phyloP scores from a whole-genome alignment of 768 basidiomycete species.

The Stropharia rugosoannulata region DNA sequence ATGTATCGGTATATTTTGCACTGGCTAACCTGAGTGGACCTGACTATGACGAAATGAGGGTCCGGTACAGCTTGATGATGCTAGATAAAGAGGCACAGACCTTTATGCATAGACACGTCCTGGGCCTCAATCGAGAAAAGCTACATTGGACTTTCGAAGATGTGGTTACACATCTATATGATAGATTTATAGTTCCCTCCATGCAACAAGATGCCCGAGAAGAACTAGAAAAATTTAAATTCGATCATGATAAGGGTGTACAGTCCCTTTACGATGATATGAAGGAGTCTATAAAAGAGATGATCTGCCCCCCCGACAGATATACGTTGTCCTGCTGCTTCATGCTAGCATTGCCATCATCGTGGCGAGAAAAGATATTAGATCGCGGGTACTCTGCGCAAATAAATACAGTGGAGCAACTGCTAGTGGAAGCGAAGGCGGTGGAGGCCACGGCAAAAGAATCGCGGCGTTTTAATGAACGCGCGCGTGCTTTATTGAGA shows the following conservation, averaged over 20 bases:
- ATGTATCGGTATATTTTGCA: not conserved
- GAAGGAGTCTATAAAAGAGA: slow-evolving; percentile 1
- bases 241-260: not conserved
- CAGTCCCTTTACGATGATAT: not conserved
- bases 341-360: not conserved
- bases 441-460: not conserved
- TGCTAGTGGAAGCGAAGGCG: slow-evolving; percentile 2
- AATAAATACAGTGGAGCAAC: slow-evolving; percentile 5
- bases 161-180: not conserved
- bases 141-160: slow-evolving; percentile 3
- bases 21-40: not conserved
- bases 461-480: not conserved
- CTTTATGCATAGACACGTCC: not conserved
- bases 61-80: not conserved
- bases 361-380: slow-evolving; percentile 2
- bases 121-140: not conserved
- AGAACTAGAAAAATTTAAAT: not conserved
- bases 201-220: not conserved
- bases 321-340: slow-evolving; percentile 11
- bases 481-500: no score
- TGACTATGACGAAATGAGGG: not conserved
- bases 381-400: slow-evolving; percentile 2
- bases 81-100: not conserved
- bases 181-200: not conserved
- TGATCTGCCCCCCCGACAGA: slow-evolving; percentile 10